Conservation (phyloP, 495 filamentous ascomycete species). For the Tuber brumale region DNA sequence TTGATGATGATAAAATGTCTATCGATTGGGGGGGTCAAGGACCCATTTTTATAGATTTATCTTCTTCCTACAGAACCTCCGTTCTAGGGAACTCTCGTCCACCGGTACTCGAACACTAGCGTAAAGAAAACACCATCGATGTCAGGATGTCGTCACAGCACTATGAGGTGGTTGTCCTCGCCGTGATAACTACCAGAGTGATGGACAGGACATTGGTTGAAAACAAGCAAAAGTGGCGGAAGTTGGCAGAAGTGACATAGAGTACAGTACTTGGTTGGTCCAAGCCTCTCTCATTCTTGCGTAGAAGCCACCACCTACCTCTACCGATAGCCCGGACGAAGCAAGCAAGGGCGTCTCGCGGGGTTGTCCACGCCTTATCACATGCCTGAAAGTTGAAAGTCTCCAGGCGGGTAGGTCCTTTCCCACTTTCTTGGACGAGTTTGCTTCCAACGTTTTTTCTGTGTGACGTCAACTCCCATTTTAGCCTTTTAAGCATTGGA, state of each 20-base stretch:
- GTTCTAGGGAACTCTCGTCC: neutral
- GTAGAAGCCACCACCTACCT: neutral
- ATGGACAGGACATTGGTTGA: neutral
- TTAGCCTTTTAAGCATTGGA: slow-evolving; percentile 6
- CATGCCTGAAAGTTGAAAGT: neutral
- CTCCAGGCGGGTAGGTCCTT: neutral
- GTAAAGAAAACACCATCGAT: slow-evolving; percentile 3
- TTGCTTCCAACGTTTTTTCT: neutral
- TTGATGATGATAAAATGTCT: slow-evolving; percentile 13
- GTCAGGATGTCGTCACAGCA: slow-evolving; percentile 25
- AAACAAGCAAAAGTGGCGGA: neutral
- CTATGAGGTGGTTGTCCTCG: neutral
- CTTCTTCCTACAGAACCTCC: neutral
- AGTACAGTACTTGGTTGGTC: neutral
- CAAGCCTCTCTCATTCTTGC: slow-evolving; percentile 1
- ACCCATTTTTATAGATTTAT: slow-evolving; percentile 23
- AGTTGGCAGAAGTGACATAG: neutral
- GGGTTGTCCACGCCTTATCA: neutral
- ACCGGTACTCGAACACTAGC: neutral
- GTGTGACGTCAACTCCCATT: slow-evolving; percentile 24
- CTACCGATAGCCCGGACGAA: neutral
- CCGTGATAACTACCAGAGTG: neutral
- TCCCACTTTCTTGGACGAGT: neutral
- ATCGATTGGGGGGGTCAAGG: neutral
- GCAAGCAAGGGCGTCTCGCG: neutral